Conservation (phyloP, 768 basidiomycete species). For the Pluteus cervinus region DNA sequence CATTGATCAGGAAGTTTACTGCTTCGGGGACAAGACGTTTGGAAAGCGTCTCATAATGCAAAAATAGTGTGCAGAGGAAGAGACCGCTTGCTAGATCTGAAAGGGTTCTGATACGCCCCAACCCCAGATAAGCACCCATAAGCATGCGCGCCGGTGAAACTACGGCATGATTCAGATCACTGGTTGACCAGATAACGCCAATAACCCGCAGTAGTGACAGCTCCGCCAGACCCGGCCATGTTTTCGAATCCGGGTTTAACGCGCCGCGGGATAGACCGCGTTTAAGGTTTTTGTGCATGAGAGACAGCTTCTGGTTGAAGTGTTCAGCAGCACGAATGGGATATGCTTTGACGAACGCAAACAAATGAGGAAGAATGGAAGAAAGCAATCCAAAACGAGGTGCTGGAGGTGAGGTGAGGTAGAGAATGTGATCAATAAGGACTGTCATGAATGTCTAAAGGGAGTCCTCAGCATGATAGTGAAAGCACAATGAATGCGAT, state of each 20-base stretch:
- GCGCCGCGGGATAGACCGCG: slow-evolving; percentile 74
- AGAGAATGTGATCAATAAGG: slow-evolving; percentile 84
- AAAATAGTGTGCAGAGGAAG: slow-evolving; percentile 80
- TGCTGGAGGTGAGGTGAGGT: slow-evolving; percentile 57
- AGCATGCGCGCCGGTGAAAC: slow-evolving; percentile 81
- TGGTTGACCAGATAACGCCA: slow-evolving; percentile 86
- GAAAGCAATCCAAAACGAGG: slow-evolving; percentile 59
- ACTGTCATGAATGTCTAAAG: slow-evolving; percentile 64
- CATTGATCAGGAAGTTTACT: slow-evolving; percentile 71
- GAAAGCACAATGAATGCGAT: slow-evolving; percentile 3
- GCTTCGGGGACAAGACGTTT: slow-evolving; percentile 89
- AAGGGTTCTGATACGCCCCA: slow-evolving; percentile 72
- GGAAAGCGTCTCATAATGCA: slow-evolving; percentile 80
- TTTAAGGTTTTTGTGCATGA: slow-evolving; percentile 94
- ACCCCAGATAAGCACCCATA: slow-evolving; percentile 86
- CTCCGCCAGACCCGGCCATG: slow-evolving; percentile 86
- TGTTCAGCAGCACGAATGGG: slow-evolving; percentile 73
- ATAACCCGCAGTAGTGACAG: slow-evolving; percentile 74
- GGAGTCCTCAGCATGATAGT: slow-evolving; percentile 4
- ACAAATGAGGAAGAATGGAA: slow-evolving; percentile 71
- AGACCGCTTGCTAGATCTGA: slow-evolving; percentile 79
- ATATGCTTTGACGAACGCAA: slow-evolving; percentile 72
- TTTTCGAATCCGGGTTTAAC: slow-evolving; percentile 55
- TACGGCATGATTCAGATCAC: slow-evolving; percentile 89
- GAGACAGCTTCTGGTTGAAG: slow-evolving; percentile 73